Percentiles rank a stretch among this genome's conserved stretches.
Evolutionary conservation across 441 rosid genomes (phyloP).

Genomic region (Pelargonium myrrhifolium): DNA sequence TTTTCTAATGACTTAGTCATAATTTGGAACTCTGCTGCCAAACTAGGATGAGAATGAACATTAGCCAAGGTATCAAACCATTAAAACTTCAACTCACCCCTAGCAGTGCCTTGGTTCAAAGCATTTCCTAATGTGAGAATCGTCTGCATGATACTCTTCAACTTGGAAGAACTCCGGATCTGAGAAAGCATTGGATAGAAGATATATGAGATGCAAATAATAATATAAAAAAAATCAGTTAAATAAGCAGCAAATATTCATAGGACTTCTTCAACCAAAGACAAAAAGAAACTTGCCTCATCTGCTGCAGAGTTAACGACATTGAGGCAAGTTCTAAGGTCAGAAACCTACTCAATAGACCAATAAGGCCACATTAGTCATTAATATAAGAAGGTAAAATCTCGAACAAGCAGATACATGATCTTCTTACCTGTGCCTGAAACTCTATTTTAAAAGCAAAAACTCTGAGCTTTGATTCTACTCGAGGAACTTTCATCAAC

Average conservation of each 20-base stretch:
- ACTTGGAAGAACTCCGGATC: conserved; percentile 66
- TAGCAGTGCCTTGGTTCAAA: conserved; percentile 88
- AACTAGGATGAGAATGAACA: neutral
- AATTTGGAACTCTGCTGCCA: neutral
- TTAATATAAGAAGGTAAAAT: neutral
- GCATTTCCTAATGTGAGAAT: conserved; percentile 91
- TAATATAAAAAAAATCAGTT: neutral
- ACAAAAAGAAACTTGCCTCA: conserved; percentile 55
- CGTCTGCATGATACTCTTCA: conserved; percentile 82
- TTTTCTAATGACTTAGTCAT: neutral
- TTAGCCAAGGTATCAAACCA: neutral
- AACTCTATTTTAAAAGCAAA: conserved; percentile 83
- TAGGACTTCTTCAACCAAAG: conserved; percentile 14
- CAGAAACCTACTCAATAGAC: conserved; percentile 56
- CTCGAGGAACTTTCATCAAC: conserved; percentile 87
- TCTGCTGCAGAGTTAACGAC: conserved; percentile 63
- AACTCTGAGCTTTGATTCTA: conserved; percentile 87
- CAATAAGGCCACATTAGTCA: neutral
- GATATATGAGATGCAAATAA: neutral
- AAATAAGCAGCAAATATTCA: neutral
- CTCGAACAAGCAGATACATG: neutral
- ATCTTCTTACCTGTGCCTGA: conserved; percentile 54
- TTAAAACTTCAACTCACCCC: conserved; percentile 52
- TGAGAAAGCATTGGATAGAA: conserved; percentile 28
- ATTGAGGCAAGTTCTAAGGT: conserved; percentile 65